Evolutionary conservation across 768 basidiomycete species (phyloP).

Genomic region (Mycena metata): DNA sequence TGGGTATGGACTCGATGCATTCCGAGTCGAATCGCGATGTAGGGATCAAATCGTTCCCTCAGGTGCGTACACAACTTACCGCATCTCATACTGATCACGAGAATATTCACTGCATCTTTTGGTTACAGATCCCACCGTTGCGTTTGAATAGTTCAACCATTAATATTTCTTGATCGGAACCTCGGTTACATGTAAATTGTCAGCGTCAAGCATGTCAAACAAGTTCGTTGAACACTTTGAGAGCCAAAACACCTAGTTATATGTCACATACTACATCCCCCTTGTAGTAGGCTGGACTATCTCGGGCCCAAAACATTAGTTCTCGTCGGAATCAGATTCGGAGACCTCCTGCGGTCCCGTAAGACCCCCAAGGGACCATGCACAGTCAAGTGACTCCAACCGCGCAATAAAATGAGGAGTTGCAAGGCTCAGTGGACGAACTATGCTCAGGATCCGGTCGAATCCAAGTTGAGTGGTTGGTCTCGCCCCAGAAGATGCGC

Average conservation of each 20-base stretch:
- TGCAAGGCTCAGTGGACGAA: no score
- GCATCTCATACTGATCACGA: slow-evolving; percentile 18
- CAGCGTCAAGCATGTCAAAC: slow-evolving; percentile 9
- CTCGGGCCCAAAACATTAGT: no score
- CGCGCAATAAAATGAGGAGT: no score
- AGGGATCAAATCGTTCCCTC: slow-evolving; percentile 24
- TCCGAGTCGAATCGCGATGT: slow-evolving; percentile 21
- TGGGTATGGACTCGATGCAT: slow-evolving; percentile 18
- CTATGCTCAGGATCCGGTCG: no score
- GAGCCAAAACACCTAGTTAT: slow-evolving; percentile 3
- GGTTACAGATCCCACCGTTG: slow-evolving; percentile 21
- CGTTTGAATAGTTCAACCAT: slow-evolving; percentile 12
- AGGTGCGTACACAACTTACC: slow-evolving; percentile 19
- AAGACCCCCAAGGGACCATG: no score
- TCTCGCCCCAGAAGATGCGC: no score
- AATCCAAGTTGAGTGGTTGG: no score
- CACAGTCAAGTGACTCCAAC: no score
- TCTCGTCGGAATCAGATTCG: no score
- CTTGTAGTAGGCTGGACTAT: no score
- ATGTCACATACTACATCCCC: background rate
- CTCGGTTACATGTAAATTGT: slow-evolving; percentile 19
- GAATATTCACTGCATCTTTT: slow-evolving; percentile 20
- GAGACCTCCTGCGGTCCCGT: no score
- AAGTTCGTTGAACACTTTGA: slow-evolving; percentile 18
- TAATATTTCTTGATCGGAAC: slow-evolving; percentile 15